phyloP scores from a whole-genome alignment of 2,329 filamentous ascomycete genomes.

The Didymella sp. region DNA sequence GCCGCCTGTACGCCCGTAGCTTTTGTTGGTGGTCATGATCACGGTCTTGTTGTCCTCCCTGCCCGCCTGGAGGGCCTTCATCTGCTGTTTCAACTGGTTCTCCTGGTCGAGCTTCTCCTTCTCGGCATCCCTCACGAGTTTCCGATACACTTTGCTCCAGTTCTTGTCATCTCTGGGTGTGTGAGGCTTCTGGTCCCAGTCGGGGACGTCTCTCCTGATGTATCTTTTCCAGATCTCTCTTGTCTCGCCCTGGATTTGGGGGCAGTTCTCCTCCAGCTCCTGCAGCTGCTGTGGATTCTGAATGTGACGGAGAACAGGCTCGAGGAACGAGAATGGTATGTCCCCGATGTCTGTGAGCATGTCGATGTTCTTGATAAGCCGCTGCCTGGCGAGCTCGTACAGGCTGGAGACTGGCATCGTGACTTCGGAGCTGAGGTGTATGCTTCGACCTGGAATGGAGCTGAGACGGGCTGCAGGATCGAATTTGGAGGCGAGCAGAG shows the following conservation, averaged over 20 bases:
- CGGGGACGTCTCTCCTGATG: constrained; percentile 78
- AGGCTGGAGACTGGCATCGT: constrained; percentile 50
- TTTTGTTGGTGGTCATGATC: constrained; percentile 39
- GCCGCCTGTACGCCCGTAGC: constrained; percentile 29
- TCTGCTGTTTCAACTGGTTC: constrained; percentile 40
- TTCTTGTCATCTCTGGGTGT: constrained; percentile 68
- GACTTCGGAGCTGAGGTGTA: background rate
- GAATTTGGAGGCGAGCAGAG: background rate
- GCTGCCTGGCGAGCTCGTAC: constrained; percentile 50
- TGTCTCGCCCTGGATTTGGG: constrained; percentile 74
- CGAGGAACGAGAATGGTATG: constrained; percentile 70
- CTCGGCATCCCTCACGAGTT: constrained; percentile 52
- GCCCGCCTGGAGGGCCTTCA: constrained; percentile 43
- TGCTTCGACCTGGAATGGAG: background rate
- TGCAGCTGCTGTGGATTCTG: constrained; percentile 75
- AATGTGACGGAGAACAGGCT: constrained; percentile 73
- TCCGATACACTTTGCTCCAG: constrained; percentile 79
- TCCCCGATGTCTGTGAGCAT: constrained; percentile 73
- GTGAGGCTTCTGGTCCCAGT: constrained; percentile 68
- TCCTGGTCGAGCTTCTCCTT: constrained; percentile 44
- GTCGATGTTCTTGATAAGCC: constrained; percentile 52
- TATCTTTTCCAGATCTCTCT: constrained; percentile 79
- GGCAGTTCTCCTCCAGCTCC: constrained; percentile 74
- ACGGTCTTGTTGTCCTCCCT: constrained; percentile 41
- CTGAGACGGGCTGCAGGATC: background rate